phyloP scores from a whole-genome alignment of 2,329 filamentous ascomycete genomes.

The Penicillium occitanis region DNA sequence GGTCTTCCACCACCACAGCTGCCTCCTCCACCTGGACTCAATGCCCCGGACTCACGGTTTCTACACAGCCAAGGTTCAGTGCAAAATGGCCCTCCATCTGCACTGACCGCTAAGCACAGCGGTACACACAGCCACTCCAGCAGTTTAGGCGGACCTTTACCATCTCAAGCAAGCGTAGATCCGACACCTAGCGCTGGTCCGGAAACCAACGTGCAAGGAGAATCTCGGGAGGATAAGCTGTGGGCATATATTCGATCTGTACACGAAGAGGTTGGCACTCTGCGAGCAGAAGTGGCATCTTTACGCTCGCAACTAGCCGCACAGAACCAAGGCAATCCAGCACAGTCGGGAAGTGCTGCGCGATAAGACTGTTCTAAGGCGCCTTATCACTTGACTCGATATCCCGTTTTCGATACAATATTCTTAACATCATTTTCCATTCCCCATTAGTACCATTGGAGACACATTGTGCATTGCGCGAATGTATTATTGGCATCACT shows the following conservation, averaged over 20 bases:
- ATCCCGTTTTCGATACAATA: not conserved
- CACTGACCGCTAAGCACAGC: slow-evolving; percentile 37
- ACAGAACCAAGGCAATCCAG: slow-evolving; percentile 20
- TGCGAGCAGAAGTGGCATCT: slow-evolving; percentile 44
- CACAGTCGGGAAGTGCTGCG: not conserved
- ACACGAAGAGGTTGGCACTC: slow-evolving; percentile 41
- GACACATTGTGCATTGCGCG: not conserved
- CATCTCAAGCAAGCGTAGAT: slow-evolving; percentile 25
- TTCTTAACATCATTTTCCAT: not conserved
- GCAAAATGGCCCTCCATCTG: slow-evolving; percentile 33
- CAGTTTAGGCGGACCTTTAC: slow-evolving; percentile 34
- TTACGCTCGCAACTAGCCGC: slow-evolving; percentile 42
- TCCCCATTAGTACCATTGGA: not conserved
- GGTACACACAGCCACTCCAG: slow-evolving; percentile 37
- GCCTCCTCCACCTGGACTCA: slow-evolving; percentile 45
- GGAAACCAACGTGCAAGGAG: slow-evolving; percentile 29
- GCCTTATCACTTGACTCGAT: not conserved
- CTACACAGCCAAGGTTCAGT: slow-evolving; percentile 40
- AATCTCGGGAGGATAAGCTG: slow-evolving; percentile 40
- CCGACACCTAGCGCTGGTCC: slow-evolving; percentile 19
- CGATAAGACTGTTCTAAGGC: slow-evolving; percentile 2
- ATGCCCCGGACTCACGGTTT: slow-evolving; percentile 42
- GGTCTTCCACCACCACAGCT: slow-evolving; percentile 45
- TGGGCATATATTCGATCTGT: slow-evolving; percentile 47
- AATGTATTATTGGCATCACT: slow-evolving; percentile 14